These are phyloP conservation scores for Serendipita sp. DNA, from an alignment of 768 basidiomycete species.

Conservation along the genomic window DNA sequence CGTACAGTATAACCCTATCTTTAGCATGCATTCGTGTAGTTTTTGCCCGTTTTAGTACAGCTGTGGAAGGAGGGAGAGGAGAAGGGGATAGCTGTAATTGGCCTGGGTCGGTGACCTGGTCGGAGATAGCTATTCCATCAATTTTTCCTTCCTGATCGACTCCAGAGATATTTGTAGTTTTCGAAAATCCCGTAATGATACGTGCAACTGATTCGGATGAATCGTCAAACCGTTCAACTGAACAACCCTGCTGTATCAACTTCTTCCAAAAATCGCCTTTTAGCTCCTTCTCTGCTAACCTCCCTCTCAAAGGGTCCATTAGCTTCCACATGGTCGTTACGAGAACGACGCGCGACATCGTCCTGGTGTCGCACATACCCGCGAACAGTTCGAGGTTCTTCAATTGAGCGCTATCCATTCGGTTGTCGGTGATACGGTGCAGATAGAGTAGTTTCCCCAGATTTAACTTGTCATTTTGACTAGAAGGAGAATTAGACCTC, in stretches of 20 bases:
- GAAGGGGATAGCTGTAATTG: not conserved
- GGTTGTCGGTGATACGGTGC: not conserved
- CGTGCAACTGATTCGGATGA: conserved; percentile 17
- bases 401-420: not conserved
- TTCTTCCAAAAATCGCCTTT: conserved; percentile 10
- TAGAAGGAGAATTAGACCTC: conserved; percentile 3
- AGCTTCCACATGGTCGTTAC: not conserved
- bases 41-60: no score
- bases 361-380: not conserved
- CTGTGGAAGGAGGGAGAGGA: no score
- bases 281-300: not conserved
- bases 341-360: not conserved
- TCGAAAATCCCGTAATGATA: conserved; percentile 9
- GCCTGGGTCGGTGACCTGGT: not conserved
- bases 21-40: no score
- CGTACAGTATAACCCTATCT: no score
- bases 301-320: not conserved
- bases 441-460: conserved; percentile 20
- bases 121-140: not conserved
- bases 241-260: conserved; percentile 33
- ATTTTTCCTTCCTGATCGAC: not conserved
- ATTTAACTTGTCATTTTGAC: conserved; percentile 16
- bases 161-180: no score
- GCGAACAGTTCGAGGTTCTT: not conserved
- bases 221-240: conserved; percentile 15